phyloP scores from a whole-genome alignment of 2,329 filamentous ascomycete species.

The Calonectria henricotiae region DNA sequence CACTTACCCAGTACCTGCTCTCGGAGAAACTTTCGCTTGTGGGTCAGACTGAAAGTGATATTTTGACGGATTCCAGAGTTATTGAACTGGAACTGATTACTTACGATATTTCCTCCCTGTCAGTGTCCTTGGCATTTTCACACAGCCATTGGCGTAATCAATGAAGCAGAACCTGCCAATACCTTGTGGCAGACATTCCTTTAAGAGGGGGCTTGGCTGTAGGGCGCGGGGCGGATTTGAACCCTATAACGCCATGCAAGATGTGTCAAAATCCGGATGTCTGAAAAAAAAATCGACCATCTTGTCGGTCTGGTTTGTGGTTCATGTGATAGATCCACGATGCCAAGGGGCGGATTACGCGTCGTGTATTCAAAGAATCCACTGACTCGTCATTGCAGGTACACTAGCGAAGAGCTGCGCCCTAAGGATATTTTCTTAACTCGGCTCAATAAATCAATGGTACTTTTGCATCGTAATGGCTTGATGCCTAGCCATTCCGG shows the following conservation, averaged over 20 bases:
- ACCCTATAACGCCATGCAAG: neutral
- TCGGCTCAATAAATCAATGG: constrained; percentile 2
- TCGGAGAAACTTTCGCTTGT: too few species aligned
- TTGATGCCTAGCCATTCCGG: neutral
- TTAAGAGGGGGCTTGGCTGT: neutral
- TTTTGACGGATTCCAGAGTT: neutral
- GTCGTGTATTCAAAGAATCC: neutral
- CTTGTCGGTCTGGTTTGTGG: neutral
- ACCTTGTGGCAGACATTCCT: too few species aligned
- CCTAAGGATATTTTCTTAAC: neutral
- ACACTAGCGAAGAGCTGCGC: neutral
- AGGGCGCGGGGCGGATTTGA: too few species aligned
- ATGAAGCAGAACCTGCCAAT: neutral
- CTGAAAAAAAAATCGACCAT: neutral
- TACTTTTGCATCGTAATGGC: neutral
- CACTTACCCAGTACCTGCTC: neutral
- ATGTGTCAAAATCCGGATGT: neutral
- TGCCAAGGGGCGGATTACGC: neutral
- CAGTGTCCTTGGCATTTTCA: neutral
- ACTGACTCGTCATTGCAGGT: neutral
- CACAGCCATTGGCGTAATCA: neutral
- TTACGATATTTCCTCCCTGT: neutral
- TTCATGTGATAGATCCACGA: neutral
- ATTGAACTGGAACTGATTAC: neutral
- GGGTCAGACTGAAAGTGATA: too few species aligned